These are phyloP conservation scores for Phytopythium aichiense DNA, from an alignment of 352 stramenopile genomes.

Conservation along the genomic window DNA sequence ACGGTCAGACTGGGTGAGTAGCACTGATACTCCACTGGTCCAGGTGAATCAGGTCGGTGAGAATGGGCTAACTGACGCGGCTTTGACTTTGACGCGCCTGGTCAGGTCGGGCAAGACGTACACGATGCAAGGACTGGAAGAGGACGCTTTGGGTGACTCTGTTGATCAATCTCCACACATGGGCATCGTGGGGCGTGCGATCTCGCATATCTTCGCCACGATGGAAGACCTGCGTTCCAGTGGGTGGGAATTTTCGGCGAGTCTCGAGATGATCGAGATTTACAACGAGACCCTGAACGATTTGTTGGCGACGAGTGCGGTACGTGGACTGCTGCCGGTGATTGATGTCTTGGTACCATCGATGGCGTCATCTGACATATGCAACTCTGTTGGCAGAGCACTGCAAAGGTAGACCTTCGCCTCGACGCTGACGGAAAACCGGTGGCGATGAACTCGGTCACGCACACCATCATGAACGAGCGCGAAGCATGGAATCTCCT, in stretches of 20 bases:
- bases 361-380: neutral
- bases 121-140: conserved; percentile 80
- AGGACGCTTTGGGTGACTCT: conserved; percentile 20
- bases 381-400: conserved; percentile 20
- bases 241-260: conserved; percentile 73
- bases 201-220: conserved; percentile 71
- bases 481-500: conserved; percentile 65
- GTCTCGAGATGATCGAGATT: conserved; percentile 93
- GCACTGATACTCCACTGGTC: neutral
- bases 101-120: conserved; percentile 83
- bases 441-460: conserved; percentile 56
- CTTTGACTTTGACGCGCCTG: neutral
- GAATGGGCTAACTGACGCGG: neutral
- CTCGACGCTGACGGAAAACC: conserved; percentile 66
- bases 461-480: conserved; percentile 49
- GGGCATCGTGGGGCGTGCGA: conserved; percentile 77
- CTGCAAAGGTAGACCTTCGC: conserved; percentile 68
- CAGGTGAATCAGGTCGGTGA: neutral
- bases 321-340: conserved; percentile 16
- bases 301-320: conserved; percentile 68
- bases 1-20: conserved; percentile 73
- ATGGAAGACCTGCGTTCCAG: conserved; percentile 57
- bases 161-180: conserved; percentile 52
- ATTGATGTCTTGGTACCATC: neutral
- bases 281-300: conserved; percentile 97